Base-by-base conservation (phyloP, 345 rosid genomes). In the Hypericum androsaemum region DNA sequence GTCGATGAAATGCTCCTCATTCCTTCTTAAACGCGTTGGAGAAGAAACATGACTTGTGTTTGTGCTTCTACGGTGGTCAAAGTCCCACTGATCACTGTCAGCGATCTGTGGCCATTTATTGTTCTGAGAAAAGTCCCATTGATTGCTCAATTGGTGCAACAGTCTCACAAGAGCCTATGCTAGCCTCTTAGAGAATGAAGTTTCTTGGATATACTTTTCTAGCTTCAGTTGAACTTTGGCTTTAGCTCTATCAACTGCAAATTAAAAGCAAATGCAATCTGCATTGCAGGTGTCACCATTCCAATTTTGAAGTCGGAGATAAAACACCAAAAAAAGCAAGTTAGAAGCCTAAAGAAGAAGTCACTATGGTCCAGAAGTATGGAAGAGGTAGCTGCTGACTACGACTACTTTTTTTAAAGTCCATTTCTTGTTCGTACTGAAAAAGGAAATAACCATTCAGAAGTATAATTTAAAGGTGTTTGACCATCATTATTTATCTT, bases 331-430 rank as follows among this genome's bases (percentile, higher is more conserved):
- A 67, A 36, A 48, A 67, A 62, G 42, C 55, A 9, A 47, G 62
- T 67, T 37, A 57, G 63, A 41, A 67, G 42, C 52, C 38, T 67
- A 22, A 67, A 53, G 66, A 67, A 57, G 47, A 67, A 57, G 54
- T 67, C 71, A 8, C 48, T 67, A 8, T 67, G 71, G 71, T 67
- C 63, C 49, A 57, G 71, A 53, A 67, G 66, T 41, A 35, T 67
- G 50, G 71, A 62, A 67, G 66, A 61, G 71, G 71, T 67, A 52
- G 39, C 37, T 45, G 13, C 46, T 51, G 6, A 13, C n/a, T 37
- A 14, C 57, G 35, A 41, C 37, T 51, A 14, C 12, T 37, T 12
- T 51, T 40, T 28, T 51, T 8, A 10, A 6, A 28, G n/a, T 35
- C 16, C 0, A 35, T 35, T n/a, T 59, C 48, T 41, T 7, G 41